A percentile compares a stretch with the other conserved stretches of the same genome.
phyloP scores from a whole-genome alignment of 441 rosid species.

The Lepidium campestre region DNA sequence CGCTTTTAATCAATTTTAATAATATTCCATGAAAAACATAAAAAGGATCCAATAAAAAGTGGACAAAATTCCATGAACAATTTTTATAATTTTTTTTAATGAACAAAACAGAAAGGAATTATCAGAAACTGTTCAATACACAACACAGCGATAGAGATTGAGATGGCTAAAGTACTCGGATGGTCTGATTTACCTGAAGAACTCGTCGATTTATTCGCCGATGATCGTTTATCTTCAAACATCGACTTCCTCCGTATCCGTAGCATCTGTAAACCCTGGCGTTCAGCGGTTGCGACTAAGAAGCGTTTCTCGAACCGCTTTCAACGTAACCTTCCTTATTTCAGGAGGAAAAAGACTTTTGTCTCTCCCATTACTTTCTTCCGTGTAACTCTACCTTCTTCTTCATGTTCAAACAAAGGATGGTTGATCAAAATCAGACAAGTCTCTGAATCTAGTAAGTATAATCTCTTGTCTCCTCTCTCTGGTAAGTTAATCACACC shows the following conservation, averaged over 20 bases:
- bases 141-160: background rate
- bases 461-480: slow-evolving; percentile 20
- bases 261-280: slow-evolving; percentile 12
- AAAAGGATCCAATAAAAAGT: no score
- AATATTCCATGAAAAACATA: no score
- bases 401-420: background rate
- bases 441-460: background rate
- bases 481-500: background rate
- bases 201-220: background rate
- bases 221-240: background rate
- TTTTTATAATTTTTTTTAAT: no score
- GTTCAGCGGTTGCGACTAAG: background rate
- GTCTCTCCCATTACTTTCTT: background rate
- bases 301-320: background rate
- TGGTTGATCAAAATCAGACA: background rate
- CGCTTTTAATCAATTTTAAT: no score
- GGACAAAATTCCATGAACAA: no score
- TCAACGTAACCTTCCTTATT: background rate
- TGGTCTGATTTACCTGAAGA: slow-evolving; percentile 6
- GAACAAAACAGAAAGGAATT: no score
- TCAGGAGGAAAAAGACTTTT: background rate
- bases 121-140: no score
- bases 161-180: background rate
- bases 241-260: background rate
- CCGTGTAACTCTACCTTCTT: background rate